Percentiles rank a stretch among this genome's conserved stretches.
phyloP scores from a whole-genome alignment of 352 stramenopile species.

The Pythium inflatum region DNA sequence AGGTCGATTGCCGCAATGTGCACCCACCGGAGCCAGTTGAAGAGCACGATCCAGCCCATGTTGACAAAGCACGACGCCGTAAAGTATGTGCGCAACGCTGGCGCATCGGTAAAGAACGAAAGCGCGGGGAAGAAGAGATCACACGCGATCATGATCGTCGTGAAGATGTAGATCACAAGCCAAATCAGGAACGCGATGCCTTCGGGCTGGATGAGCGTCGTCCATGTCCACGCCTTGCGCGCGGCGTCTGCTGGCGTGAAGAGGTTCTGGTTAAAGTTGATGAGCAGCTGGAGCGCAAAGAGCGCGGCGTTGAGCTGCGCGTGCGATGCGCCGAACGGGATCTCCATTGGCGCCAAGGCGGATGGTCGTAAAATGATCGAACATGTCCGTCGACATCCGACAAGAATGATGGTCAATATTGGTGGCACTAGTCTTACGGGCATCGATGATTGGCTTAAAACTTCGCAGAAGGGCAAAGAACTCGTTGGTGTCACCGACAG shows the following conservation, averaged over 20 bases:
- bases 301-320: slow-evolving; percentile 58
- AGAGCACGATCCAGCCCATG: slow-evolving; percentile 57
- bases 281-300: slow-evolving; percentile 55
- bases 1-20: slow-evolving; percentile 49
- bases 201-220: slow-evolving; percentile 63
- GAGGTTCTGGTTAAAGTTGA: slow-evolving; percentile 46
- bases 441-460: background rate
- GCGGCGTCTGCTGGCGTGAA: slow-evolving; percentile 38
- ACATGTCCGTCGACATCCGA: background rate
- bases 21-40: slow-evolving; percentile 48
- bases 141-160: slow-evolving; percentile 45
- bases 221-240: slow-evolving; percentile 35
- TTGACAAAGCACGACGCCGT: slow-evolving; percentile 55
- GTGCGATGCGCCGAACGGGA: slow-evolving; percentile 27
- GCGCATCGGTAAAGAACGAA: slow-evolving; percentile 53
- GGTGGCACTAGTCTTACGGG: background rate
- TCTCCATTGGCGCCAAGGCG: slow-evolving; percentile 9
- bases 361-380: background rate
- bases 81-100: slow-evolving; percentile 56
- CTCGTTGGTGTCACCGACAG: slow-evolving; percentile 8
- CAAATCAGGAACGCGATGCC: slow-evolving; percentile 68
- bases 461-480: background rate
- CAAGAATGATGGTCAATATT: slow-evolving; percentile 2
- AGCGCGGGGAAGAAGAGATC: slow-evolving; percentile 55
- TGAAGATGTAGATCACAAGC: slow-evolving; percentile 65